A percentile compares a stretch with the other conserved stretches of the same genome.
Conservation (phyloP, 495 filamentous ascomycete genomes). For the Neurospora sp. region DNA sequence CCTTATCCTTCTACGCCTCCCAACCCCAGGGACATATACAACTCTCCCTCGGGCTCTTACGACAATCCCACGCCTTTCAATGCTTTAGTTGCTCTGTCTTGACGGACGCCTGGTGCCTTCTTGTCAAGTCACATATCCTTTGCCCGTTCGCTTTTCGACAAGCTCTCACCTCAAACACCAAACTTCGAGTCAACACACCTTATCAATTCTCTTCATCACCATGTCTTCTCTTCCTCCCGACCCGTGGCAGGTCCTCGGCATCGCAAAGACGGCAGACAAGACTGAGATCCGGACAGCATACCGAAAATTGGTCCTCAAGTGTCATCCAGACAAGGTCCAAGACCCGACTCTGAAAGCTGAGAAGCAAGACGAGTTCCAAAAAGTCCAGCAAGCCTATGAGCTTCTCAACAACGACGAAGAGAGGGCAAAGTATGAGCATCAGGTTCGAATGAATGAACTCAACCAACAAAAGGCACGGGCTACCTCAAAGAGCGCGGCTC, state of each 20-base stretch:
- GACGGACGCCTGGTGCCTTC: slow-evolving; percentile 18
- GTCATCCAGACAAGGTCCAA: slow-evolving; percentile 91
- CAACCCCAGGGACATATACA: slow-evolving; percentile 7
- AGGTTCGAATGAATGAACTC: slow-evolving; percentile 50
- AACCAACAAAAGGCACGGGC: slow-evolving; percentile 13
- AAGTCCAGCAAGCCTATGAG: slow-evolving; percentile 89
- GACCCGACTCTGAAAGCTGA: slow-evolving; percentile 52
- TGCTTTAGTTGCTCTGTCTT: slow-evolving; percentile 28
- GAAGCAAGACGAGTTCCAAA: slow-evolving; percentile 81
- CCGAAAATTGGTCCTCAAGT: slow-evolving; percentile 86
- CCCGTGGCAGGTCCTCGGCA: slow-evolving; percentile 73
- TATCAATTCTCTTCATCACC: slow-evolving; percentile 10
- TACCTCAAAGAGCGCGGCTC: slow-evolving; percentile 23
- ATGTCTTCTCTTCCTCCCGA: slow-evolving; percentile 66
- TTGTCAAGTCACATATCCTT: slow-evolving; percentile 8
- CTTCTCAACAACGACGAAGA: slow-evolving; percentile 69
- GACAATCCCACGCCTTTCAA: slow-evolving; percentile 14
- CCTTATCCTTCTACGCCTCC: slow-evolving; percentile 18
- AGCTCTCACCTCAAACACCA: slow-evolving; percentile 5
- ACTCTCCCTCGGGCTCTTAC: slow-evolving; percentile 4
- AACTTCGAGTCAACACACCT: slow-evolving; percentile 2
- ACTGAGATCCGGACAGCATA: slow-evolving; percentile 70
- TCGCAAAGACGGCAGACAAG: slow-evolving; percentile 63
- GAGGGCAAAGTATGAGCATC: slow-evolving; percentile 66
- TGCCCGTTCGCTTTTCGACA: background rate